Evolutionary conservation across 768 basidiomycete species (phyloP).

Genomic region (Hygrophorus pudorinus): DNA sequence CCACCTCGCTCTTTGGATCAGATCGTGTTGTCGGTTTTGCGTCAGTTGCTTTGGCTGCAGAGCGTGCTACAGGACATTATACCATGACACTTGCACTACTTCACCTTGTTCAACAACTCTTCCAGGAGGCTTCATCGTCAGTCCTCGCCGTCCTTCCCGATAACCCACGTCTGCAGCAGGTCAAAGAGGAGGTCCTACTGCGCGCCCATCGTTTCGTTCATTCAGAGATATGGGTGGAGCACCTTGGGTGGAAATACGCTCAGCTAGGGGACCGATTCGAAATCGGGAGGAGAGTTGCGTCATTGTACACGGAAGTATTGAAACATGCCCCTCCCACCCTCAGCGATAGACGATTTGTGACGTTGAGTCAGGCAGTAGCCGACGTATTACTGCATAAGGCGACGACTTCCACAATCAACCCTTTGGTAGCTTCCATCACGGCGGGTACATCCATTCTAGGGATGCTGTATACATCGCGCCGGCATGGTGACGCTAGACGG

Average conservation of each 20-base stretch:
- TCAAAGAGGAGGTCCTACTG: conserved; percentile 79
- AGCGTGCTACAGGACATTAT: conserved; percentile 66
- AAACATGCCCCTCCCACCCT: conserved; percentile 47
- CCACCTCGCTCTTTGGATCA: conserved; percentile 65
- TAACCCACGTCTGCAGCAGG: conserved; percentile 49
- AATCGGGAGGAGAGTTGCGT: conserved; percentile 58
- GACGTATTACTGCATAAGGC: conserved; percentile 69
- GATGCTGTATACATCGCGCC: conserved; percentile 50
- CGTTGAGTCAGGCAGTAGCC: conserved; percentile 51
- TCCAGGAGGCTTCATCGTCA: conserved; percentile 60
- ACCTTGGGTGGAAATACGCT: conserved; percentile 77
- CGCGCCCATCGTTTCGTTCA: conserved; percentile 74
- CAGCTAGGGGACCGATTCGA: conserved; percentile 78
- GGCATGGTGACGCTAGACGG: conserved; percentile 59
- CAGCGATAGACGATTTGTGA: conserved; percentile 45
- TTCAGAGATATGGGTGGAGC: conserved; percentile 82
- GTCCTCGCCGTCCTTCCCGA: conserved; percentile 35
- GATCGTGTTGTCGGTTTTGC: conserved; percentile 46
- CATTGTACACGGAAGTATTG: conserved; percentile 60
- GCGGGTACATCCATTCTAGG: conserved; percentile 48
- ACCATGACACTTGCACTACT: conserved; percentile 76
- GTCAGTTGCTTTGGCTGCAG: conserved; percentile 56
- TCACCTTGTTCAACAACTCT: conserved; percentile 64
- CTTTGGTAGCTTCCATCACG: conserved; percentile 63
- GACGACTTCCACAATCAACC: conserved; percentile 71